Evolutionary conservation across 176 grass and related monocot species (phyloP), one percentile per base, ranked within the genome.

Genomic region (Tillandsia leiboldiana): DNA sequence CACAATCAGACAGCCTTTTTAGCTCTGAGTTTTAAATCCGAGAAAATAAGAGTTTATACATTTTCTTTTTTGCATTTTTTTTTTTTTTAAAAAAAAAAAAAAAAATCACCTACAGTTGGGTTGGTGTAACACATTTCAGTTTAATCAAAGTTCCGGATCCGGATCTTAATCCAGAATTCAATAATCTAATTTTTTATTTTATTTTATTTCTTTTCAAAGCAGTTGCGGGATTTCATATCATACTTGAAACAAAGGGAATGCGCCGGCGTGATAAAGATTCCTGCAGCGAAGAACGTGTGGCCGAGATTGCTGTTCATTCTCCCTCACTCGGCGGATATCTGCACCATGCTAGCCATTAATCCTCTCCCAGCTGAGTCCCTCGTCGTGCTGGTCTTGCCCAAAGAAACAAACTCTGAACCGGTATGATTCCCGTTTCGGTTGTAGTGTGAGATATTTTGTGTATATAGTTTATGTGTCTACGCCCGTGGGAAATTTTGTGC

Each of bases 241-340:
- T 96, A 96, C 81, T 77, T 96, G 73, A 89, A 81, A 66, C 89
- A 92, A 51, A 92, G 87, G 74, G 89, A 92, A 22, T 96, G 86
- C 26, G 88, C 92, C 7, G 92, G 92, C 24, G 92, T 96, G 73
- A 92, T 96, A 78, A 96, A 85, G 78, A 73, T 96, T 65, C 76
- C 88, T 49, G 74, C 86, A 48, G 74, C 78, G 70, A 96, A 81
- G 53, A 68, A 86, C 14, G 85, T 96, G 86, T 89, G 92, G 88
- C 68, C 88, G 17, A 81, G 88, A 66, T 77, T 96, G 66, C 83
- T 96, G 27, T 96, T 96, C 70, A 96, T 96, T 71, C 78, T 96
- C 57, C 81, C 92, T 22, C 79, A 83, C 53, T 87, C 92, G 24
- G 11, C 70, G 22, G 76, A 96, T 2, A 83, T 10, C 12, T 89